A percentile compares a stretch with the other conserved stretches of the same genome.
phyloP scores from a whole-genome alignment of 768 basidiomycete genomes.

The Suillus decipiens region DNA sequence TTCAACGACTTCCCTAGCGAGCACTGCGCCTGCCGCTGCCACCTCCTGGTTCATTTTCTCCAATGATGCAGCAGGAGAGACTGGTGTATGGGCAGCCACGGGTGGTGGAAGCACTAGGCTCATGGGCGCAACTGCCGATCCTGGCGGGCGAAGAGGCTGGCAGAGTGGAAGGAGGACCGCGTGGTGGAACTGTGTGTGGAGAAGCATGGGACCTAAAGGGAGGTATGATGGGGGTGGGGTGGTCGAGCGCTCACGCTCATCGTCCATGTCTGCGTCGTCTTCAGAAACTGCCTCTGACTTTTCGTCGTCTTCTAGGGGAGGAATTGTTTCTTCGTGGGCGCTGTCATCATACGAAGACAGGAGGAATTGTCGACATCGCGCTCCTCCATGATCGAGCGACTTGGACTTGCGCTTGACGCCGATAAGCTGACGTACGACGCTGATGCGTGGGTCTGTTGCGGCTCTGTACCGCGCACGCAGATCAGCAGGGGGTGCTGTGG shows the following conservation, averaged over 20 bases:
- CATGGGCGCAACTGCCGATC: constrained; percentile 48
- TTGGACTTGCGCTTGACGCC: constrained; percentile 73
- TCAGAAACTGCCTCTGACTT: constrained; percentile 42
- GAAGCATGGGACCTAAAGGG: constrained; percentile 66
- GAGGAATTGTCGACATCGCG: constrained; percentile 46
- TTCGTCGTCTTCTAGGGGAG: constrained; percentile 31
- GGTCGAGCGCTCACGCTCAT: constrained; percentile 45
- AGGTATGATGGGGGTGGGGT: constrained; percentile 75
- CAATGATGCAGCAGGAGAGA: constrained; percentile 75
- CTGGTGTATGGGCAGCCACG: constrained; percentile 74
- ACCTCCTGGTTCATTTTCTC: constrained; percentile 64
- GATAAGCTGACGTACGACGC: constrained; percentile 65
- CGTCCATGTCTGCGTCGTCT: constrained; percentile 42
- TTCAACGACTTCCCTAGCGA: constrained; percentile 73
- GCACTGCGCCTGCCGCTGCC: constrained; percentile 62
- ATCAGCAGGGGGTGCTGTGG: constrained; percentile 17
- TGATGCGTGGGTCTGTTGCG: constrained; percentile 71
- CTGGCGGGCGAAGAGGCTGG: constrained; percentile 60
- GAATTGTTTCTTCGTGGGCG: constrained; percentile 28
- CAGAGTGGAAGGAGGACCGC: constrained; percentile 60
- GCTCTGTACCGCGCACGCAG: constrained; percentile 49
- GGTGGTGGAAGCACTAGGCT: constrained; percentile 42
- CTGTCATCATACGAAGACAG: constrained; percentile 41
- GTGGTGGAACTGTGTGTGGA: constrained; percentile 72
- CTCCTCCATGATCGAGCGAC: constrained; percentile 38